Evolutionary conservation across 352 stramenopile species (phyloP), one percentile per base, ranked within the genome.

Genomic region (Phytophthora colocasiae): DNA sequence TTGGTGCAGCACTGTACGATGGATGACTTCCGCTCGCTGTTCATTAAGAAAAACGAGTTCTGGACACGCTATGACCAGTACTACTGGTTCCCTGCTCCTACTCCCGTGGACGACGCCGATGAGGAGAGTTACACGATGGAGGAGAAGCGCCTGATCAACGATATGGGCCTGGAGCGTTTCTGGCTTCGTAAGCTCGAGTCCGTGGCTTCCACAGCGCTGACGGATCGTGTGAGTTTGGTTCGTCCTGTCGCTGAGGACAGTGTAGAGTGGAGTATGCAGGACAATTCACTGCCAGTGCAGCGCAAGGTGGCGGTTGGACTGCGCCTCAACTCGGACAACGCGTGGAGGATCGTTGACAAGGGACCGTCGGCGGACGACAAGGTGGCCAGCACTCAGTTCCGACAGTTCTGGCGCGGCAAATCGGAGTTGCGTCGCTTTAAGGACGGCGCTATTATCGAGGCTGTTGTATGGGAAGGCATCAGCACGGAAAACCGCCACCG

Each of bases 391-490:
- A 49, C 67, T 6, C 62, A 77, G 38, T 98, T 98, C 77, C 89
- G 90, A 52, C 64, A 72, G 11, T 98, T 98, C 51, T 98, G 93
- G 93, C 90, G 89, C 14, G 66, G 75, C 31, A 94, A 95, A 63
- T 87, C 89, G 0, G 91, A 98, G 63, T 61, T 98, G 31, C 89
- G 92, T 50, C 87, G 91, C 10, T 97, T 97, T 66, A 96, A 96
- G 56, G 90, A 97, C 54, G 90, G 91, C 5, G 78, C 90, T 19
- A 97, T 97, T 47, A 61, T 97, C 10, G 91, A 97, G 59, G 86
- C 90, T 2, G 85, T 97, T 4, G 89, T 97, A 12, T 97, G 91
- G 91, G 87, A 94, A 58, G 87, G 90, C 1, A 82, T 92, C 45
- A 65, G 75, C 41, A 54, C 81, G 6, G 83, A 93, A 47, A 87